Evolutionary conservation across 2,329 filamentous ascomycete genomes (phyloP).

Genomic region (Scolecobasidium constrictum): DNA sequence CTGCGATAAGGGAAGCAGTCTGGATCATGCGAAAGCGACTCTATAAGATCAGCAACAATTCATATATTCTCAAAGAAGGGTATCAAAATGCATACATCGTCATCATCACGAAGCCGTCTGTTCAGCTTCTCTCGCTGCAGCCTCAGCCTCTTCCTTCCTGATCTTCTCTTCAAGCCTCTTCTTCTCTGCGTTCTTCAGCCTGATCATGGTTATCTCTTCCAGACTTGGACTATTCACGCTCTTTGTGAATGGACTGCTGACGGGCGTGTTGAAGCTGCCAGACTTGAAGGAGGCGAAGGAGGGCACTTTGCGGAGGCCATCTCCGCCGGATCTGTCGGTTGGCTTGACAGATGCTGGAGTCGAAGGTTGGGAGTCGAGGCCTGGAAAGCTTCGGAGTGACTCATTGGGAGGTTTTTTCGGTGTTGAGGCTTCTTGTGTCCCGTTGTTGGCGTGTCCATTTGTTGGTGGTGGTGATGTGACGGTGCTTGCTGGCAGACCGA

Average conservation of each 20-base stretch:
- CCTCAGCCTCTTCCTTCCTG: constrained; percentile 21
- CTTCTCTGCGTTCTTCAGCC: constrained; percentile 33
- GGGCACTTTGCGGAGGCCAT: constrained; percentile 27
- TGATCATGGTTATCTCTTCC: constrained; percentile 34
- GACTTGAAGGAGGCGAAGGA: constrained; percentile 30
- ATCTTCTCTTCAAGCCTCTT: constrained; percentile 33
- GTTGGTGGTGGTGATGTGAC: constrained; percentile 6
- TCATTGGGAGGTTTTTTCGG: constrained; percentile 3
- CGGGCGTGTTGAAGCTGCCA: constrained; percentile 15
- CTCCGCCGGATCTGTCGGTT: constrained; percentile 15
- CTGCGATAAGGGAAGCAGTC: too few relatives aligned
- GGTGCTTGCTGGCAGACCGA: constrained; percentile 17
- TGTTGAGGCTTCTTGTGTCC: constrained; percentile 2
- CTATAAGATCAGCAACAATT: too few relatives aligned
- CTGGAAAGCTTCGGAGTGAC: constrained; percentile 6
- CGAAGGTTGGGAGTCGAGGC: constrained; percentile 14
- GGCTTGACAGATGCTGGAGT: constrained; percentile 18
- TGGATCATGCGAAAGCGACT: too few relatives aligned
- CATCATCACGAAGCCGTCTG: too few relatives aligned
- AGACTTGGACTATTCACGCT: constrained; percentile 19
- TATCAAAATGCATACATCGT: too few relatives aligned
- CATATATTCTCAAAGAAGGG: too few relatives aligned
- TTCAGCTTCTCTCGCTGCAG: neutral
- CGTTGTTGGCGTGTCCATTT: constrained; percentile 6
- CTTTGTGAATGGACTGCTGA: constrained; percentile 10